Evolutionary conservation across 768 basidiomycete genomes (phyloP).

Genomic region (Tylopilus sp.): DNA sequence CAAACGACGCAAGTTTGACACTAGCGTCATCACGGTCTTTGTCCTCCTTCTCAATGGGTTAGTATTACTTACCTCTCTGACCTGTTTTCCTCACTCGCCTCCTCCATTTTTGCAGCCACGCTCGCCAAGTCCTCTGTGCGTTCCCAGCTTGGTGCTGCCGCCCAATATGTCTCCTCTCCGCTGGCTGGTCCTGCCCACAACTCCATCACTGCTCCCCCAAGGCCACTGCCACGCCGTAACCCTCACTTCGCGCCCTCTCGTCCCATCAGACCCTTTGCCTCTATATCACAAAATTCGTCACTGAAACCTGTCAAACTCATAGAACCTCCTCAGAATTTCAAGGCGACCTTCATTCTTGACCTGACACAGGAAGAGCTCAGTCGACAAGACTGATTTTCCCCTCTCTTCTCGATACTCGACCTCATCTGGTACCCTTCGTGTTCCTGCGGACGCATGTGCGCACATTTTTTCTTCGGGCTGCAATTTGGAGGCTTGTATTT

Average conservation of each 20-base stretch:
- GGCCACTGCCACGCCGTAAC: slow-evolving; percentile 39
- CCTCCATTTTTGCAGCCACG: slow-evolving; percentile 33
- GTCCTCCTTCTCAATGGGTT: slow-evolving; percentile 37
- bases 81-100: not conserved
- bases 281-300: slow-evolving; percentile 39
- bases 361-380: slow-evolving; percentile 83
- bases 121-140: slow-evolving; percentile 40
- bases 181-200: slow-evolving; percentile 45
- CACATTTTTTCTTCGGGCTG: not conserved
- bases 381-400: slow-evolving; percentile 49
- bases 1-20: slow-evolving; percentile 31
- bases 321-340: slow-evolving; percentile 70
- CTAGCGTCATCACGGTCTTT: slow-evolving; percentile 29
- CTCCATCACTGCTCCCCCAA: slow-evolving; percentile 30
- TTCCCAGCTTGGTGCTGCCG: slow-evolving; percentile 20
- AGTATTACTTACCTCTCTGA: slow-evolving; percentile 8
- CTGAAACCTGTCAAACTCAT: slow-evolving; percentile 70
- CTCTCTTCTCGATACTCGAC: not conserved
- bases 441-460: not conserved
- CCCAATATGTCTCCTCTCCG: slow-evolving; percentile 58
- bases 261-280: slow-evolving; percentile 74
- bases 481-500: slow-evolving; percentile 17
- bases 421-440: not conserved
- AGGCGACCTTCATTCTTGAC: slow-evolving; percentile 68
- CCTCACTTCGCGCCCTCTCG: slow-evolving; percentile 68